Evolutionary conservation across 2,329 filamentous ascomycete species (phyloP).

Genomic region (Epichloe baconii): DNA sequence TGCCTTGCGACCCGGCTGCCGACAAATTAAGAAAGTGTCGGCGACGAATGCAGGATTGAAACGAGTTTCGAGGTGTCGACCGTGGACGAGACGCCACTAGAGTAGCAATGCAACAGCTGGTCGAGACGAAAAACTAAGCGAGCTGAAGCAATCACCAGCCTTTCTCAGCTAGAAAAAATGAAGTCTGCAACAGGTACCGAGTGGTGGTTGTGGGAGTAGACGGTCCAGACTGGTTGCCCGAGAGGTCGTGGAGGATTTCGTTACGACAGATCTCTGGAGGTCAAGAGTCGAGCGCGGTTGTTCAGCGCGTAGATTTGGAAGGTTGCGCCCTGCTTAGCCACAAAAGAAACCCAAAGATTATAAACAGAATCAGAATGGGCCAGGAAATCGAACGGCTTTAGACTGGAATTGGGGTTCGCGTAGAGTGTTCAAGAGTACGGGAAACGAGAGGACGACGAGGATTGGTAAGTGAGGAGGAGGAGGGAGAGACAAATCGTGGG

Average conservation of each 20-base stretch:
- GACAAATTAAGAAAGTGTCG: background rate
- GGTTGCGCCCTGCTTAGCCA: slow-evolving; percentile 3
- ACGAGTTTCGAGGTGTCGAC: background rate
- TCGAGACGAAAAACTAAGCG: slow-evolving; percentile 3
- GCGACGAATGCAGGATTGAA: background rate
- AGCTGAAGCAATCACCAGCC: background rate
- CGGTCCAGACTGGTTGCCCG: slow-evolving; percentile 16
- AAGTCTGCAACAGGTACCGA: slow-evolving; percentile 10
- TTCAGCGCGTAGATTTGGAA: slow-evolving; percentile 13
- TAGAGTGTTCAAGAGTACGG: slow-evolving; percentile 4
- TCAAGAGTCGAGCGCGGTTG: slow-evolving; percentile 10
- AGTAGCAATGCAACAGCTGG: slow-evolving; percentile 2
- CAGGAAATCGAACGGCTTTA: background rate
- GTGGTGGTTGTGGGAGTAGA: slow-evolving; percentile 11
- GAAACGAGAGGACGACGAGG: slow-evolving; percentile 5
- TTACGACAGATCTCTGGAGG: slow-evolving; percentile 10
- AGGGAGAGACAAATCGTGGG: slow-evolving; percentile 18
- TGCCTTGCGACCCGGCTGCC: background rate
- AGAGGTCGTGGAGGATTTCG: slow-evolving; percentile 19
- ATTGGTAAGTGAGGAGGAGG: slow-evolving; percentile 9
- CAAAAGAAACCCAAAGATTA: slow-evolving; percentile 9
- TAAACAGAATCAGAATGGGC: background rate
- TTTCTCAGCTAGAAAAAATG: slow-evolving; percentile 8
- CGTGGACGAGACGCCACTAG: background rate
- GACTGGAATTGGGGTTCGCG: slow-evolving; percentile 6